A percentile compares a stretch with the other conserved stretches of the same genome.
These are phyloP conservation scores for Lasiosphaeria miniovina DNA, from an alignment of 495 filamentous ascomycete species.

Conservation along the genomic window DNA sequence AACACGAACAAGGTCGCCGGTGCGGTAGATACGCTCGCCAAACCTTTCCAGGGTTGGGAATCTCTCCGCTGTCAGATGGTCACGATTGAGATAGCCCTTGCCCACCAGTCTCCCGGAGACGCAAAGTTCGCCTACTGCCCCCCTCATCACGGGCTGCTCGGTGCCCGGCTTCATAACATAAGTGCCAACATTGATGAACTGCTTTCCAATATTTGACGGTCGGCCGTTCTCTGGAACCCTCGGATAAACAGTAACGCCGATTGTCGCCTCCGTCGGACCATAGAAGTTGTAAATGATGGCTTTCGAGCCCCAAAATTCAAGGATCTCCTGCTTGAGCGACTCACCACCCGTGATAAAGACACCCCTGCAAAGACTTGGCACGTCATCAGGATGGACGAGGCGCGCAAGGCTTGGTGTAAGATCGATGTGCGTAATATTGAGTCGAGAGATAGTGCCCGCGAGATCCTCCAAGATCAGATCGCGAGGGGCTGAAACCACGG, in stretches of 20 bases:
- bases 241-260: slow-evolving; percentile 78
- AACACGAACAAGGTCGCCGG: slow-evolving; percentile 74
- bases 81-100: slow-evolving; percentile 79
- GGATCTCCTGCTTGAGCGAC: slow-evolving; percentile 66
- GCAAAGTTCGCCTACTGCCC: slow-evolving; percentile 81
- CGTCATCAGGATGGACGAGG: slow-evolving; percentile 60
- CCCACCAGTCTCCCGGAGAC: slow-evolving; percentile 83
- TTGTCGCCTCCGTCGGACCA: slow-evolving; percentile 87
- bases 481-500: slow-evolving; percentile 70
- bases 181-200: slow-evolving; percentile 77
- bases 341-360: slow-evolving; percentile 79
- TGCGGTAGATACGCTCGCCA: slow-evolving; percentile 63
- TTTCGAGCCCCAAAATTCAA: slow-evolving; percentile 64
- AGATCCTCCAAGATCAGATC: slow-evolving; percentile 79
- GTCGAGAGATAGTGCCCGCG: slow-evolving; percentile 59
- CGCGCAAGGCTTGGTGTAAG: slow-evolving; percentile 68
- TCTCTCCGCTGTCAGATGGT: slow-evolving; percentile 60
- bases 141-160: slow-evolving; percentile 67
- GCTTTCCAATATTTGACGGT: slow-evolving; percentile 78
- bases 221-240: slow-evolving; percentile 68
- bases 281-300: slow-evolving; percentile 71
- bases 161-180: slow-evolving; percentile 73
- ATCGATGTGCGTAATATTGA: slow-evolving; percentile 84
- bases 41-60: slow-evolving; percentile 57
- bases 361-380: slow-evolving; percentile 62